Conservation (phyloP, 2,329 filamentous ascomycete genomes). For the Colletotrichum sojae region DNA sequence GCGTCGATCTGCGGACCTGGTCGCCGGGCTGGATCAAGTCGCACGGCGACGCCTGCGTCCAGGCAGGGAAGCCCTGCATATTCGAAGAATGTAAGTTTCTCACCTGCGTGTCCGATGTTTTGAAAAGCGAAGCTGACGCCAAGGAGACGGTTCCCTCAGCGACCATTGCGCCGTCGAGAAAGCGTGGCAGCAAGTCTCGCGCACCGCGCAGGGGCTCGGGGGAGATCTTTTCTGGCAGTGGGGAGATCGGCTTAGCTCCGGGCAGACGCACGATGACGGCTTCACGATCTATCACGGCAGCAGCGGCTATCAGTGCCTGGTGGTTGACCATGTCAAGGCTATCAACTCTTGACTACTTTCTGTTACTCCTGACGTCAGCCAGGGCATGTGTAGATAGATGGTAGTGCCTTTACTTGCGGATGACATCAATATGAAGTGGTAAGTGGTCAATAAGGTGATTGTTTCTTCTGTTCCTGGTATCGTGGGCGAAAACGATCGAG, state of each 20-base stretch:
- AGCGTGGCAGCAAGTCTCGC: constrained; percentile 52
- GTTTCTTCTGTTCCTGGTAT: no score
- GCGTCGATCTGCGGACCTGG: constrained; percentile 1
- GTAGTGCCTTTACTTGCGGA: no score
- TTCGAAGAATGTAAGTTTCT: constrained; percentile 28
- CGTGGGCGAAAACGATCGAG: no score
- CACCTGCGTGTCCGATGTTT: not conserved
- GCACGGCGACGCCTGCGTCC: constrained; percentile 16
- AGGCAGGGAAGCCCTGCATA: constrained; percentile 23
- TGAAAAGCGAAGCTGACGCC: constrained; percentile 13
- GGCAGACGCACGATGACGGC: constrained; percentile 54
- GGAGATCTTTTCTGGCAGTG: constrained; percentile 52
- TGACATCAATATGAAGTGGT: no score
- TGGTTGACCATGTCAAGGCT: constrained; percentile 51
- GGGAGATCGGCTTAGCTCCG: constrained; percentile 51
- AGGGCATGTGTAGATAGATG: no score
- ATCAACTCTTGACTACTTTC: constrained; percentile 1
- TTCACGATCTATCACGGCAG: constrained; percentile 57
- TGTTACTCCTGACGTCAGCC: no score
- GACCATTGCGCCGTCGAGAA: constrained; percentile 58
- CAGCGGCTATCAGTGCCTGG: constrained; percentile 54
- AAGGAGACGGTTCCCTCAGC: constrained; percentile 15
- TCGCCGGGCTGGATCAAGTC: constrained; percentile 23
- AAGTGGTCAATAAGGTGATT: no score
- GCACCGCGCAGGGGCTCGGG: constrained; percentile 43